These are phyloP conservation scores for Penicillium argentinense DNA, from an alignment of 495 filamentous ascomycete genomes.

Conservation along the genomic window DNA sequence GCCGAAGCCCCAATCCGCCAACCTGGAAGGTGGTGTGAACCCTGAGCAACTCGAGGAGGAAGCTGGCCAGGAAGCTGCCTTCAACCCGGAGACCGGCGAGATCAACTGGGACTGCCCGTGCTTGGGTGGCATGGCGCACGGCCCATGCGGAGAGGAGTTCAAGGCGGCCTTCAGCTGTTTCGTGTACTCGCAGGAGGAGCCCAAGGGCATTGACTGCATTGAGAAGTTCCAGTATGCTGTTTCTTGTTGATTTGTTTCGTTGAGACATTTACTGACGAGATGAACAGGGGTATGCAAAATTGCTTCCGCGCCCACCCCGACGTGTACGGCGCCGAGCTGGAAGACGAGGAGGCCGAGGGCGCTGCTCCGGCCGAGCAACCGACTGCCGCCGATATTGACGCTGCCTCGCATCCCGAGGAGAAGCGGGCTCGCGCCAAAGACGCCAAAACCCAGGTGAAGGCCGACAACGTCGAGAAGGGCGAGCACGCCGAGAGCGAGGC, in stretches of 20 bases:
- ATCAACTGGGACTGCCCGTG: constrained; percentile 99
- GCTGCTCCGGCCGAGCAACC: constrained; percentile 14
- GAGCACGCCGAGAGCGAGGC: constrained; percentile 40
- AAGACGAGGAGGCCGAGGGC: constrained; percentile 62
- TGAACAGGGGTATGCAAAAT: constrained; percentile 82
- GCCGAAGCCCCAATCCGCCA: constrained; percentile 14
- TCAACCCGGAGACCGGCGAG: constrained; percentile 97
- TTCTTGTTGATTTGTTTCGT: constrained; percentile 10
- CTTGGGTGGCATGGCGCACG: constrained; percentile 94
- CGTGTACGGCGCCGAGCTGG: constrained; percentile 85
- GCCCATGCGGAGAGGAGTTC: constrained; percentile 95
- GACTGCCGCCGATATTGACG: constrained; percentile 15
- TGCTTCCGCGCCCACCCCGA: constrained; percentile 93
- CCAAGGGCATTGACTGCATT: constrained; percentile 99
- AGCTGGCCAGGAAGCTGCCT: constrained; percentile 81
- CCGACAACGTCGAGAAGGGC: constrained; percentile 18
- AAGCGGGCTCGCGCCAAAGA: constrained; percentile 29
- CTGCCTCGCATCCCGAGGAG: constrained; percentile 23
- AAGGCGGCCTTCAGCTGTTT: constrained; percentile 96
- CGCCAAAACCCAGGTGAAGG: constrained; percentile 22
- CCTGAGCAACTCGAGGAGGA: constrained; percentile 72
- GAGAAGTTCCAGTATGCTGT: constrained; percentile 88
- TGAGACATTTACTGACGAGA: constrained; percentile 8
- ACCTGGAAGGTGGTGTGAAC: constrained; percentile 22
- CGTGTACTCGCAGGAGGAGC: constrained; percentile 87